Percentiles rank a stretch among this genome's conserved stretches.
phyloP scores from a whole-genome alignment of 2,329 filamentous ascomycete genomes.

The Aureobasidium sp. region DNA sequence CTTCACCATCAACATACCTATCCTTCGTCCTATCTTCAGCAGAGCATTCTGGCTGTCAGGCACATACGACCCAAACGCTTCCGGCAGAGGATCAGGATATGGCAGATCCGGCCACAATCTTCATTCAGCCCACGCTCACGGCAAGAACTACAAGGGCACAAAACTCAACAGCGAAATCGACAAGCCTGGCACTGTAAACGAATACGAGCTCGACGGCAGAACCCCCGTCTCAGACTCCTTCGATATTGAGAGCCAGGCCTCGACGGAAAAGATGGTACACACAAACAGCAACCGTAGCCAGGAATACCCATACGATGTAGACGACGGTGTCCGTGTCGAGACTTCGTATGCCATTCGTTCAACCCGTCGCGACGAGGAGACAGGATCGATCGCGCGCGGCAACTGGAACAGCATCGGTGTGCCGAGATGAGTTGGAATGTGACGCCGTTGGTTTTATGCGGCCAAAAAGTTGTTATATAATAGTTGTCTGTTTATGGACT shows the following conservation, averaged over 20 bases:
- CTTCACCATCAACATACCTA: slow-evolving; percentile 30
- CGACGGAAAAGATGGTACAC: slow-evolving; percentile 1
- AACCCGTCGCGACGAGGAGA: slow-evolving; percentile 3
- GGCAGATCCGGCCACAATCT: neutral
- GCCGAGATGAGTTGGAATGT: neutral
- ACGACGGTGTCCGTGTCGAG: neutral
- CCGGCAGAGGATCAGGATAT: neutral
- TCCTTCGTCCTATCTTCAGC: slow-evolving; percentile 26
- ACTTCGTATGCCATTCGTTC: slow-evolving; percentile 1
- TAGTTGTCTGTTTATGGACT: neutral
- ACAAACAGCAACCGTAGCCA: neutral
- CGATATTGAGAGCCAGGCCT: neutral
- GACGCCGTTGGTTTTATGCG: neutral
- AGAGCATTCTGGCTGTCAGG: slow-evolving; percentile 25
- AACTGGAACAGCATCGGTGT: slow-evolving; percentile 4
- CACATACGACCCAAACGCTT: slow-evolving; percentile 11
- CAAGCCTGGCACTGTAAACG: neutral
- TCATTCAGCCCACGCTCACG: neutral
- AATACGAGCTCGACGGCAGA: neutral
- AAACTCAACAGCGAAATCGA: neutral
- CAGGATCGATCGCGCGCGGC: neutral
- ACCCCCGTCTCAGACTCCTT: neutral
- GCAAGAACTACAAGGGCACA: neutral
- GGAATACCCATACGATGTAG: neutral
- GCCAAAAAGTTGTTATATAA: neutral